Percentiles rank a stretch among this genome's conserved stretches.
Conservation (phyloP, 2,329 filamentous ascomycete genomes). For the Aspergillus melleus region DNA sequence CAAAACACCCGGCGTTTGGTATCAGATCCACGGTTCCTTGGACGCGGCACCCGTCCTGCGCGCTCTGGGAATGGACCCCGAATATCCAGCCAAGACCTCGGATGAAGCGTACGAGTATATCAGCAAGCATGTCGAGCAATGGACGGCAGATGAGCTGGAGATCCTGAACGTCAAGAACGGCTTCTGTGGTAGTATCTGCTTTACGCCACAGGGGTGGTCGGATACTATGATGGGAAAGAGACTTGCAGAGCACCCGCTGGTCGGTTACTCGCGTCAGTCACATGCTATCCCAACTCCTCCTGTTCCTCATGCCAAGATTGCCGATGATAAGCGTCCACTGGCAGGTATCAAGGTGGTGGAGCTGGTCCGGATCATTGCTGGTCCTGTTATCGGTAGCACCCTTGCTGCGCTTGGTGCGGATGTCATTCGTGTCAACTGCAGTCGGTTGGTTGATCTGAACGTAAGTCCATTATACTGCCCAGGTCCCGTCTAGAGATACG, state of each 20-base stretch:
- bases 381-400: constrained; percentile 41
- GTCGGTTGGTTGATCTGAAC: neutral
- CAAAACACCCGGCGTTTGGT: neutral
- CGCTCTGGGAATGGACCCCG: neutral
- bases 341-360: constrained; percentile 2
- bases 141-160: neutral
- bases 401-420: constrained; percentile 46
- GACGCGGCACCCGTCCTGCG: neutral
- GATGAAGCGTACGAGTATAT: neutral
- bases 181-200: neutral
- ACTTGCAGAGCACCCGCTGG: neutral
- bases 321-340: neutral
- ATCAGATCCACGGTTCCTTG: neutral
- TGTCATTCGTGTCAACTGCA: constrained; percentile 44
- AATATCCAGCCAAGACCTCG: neutral
- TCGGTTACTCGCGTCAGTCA: neutral
- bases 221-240: neutral
- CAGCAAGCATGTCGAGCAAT: neutral
- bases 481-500: too few species aligned
- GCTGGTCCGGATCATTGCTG: constrained; percentile 42
- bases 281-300: neutral
- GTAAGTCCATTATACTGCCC: neutral
- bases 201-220: neutral
- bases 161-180: neutral
- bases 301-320: neutral